These are phyloP conservation scores for Plasmopara halstedii DNA, from an alignment of 352 stramenopile species.

Conservation along the genomic window DNA sequence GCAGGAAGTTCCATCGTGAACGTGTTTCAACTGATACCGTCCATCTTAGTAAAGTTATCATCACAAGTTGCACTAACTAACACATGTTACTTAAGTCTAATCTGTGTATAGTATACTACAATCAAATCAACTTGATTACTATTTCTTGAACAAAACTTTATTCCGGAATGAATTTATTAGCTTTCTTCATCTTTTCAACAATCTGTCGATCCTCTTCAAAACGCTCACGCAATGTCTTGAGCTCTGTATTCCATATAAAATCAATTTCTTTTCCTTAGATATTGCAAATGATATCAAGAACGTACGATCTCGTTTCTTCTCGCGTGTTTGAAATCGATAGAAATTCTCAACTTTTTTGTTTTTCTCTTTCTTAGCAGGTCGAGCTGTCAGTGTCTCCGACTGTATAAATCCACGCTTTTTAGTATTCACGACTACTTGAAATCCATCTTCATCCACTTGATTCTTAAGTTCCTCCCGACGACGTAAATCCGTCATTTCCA, in stretches of 20 bases:
- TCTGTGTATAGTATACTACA: no score
- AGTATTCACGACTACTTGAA: slow-evolving; percentile 73
- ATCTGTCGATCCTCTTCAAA: slow-evolving; percentile 77
- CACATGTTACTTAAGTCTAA: no score
- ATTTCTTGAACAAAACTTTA: slow-evolving; percentile 14
- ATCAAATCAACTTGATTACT: no score
- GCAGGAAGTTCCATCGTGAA: no score
- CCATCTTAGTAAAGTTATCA: no score
- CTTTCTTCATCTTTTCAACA: slow-evolving; percentile 79
- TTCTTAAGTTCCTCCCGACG: slow-evolving; percentile 70
- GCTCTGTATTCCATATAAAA: slow-evolving; percentile 31
- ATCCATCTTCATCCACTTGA: slow-evolving; percentile 75
- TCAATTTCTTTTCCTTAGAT: background rate
- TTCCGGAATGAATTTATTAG: slow-evolving; percentile 77
- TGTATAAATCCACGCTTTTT: slow-evolving; percentile 59
- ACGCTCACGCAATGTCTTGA: slow-evolving; percentile 72
- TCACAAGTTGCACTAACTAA: no score
- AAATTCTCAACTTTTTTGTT: slow-evolving; percentile 76
- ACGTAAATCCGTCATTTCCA: slow-evolving; percentile 53
- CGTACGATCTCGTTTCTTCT: slow-evolving; percentile 81
- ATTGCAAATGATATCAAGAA: slow-evolving; percentile 8
- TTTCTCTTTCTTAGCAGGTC: slow-evolving; percentile 77
- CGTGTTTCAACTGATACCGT: no score
- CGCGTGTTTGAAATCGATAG: slow-evolving; percentile 81
- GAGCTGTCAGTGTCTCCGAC: slow-evolving; percentile 39